Percentiles rank a stretch among this genome's conserved stretches.
phyloP scores from a whole-genome alignment of 495 filamentous ascomycete species.

The Penicillium ochrochloron region DNA sequence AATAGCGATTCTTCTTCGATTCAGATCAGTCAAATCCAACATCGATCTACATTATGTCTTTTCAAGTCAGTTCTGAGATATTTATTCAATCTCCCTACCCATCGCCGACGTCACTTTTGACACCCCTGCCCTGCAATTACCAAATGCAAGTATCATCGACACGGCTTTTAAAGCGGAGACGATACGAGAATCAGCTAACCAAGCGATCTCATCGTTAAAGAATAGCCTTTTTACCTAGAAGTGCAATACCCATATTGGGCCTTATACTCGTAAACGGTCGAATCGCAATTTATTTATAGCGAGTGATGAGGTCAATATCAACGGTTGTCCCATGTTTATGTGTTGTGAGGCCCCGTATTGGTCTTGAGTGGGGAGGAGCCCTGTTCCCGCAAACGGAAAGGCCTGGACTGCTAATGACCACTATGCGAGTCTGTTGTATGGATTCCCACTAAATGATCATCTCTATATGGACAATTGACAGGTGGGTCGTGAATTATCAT shows the following conservation, averaged over 20 bases:
- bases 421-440: conserved; percentile 7
- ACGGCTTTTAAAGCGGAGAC: not conserved
- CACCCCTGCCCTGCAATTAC: no score
- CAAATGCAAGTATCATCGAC: conserved; percentile 29
- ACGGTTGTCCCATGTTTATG: conserved; percentile 6
- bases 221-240: conserved; percentile 1
- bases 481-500: not conserved
- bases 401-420: conserved; percentile 12
- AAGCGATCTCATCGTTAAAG: not conserved
- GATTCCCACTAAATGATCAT: conserved; percentile 7
- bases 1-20: not conserved
- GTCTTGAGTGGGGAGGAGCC: conserved; percentile 12
- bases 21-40: not conserved
- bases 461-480: not conserved
- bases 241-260: not conserved
- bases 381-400: conserved; percentile 19
- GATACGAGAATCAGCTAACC: not conserved
- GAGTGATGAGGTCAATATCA: conserved; percentile 28
- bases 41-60: no score
- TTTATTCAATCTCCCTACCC: conserved; percentile 8
- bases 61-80: not conserved
- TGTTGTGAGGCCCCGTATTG: not conserved
- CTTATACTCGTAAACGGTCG: not conserved
- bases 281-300: not conserved
- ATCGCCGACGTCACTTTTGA: conserved; percentile 29